A percentile compares a stretch with the other conserved stretches of the same genome.
These are phyloP conservation scores for Colletotrichum cuscutae DNA, from an alignment of 2,329 filamentous ascomycete genomes.

Conservation along the genomic window DNA sequence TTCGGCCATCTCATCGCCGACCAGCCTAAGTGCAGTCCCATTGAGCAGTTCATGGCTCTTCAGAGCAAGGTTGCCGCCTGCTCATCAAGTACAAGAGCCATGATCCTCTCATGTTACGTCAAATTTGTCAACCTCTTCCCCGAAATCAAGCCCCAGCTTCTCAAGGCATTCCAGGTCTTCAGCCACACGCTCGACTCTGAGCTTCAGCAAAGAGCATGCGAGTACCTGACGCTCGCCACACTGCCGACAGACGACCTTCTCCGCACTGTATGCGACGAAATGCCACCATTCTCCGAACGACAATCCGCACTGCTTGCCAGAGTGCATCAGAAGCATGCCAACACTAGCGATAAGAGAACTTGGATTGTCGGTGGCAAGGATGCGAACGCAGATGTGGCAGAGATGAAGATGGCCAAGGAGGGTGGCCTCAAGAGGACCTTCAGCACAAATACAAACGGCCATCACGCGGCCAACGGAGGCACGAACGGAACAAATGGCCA, in stretches of 20 bases:
- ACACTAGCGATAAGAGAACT: slow-evolving; percentile 92
- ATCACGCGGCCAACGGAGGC: slow-evolving; percentile 50
- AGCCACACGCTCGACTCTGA: slow-evolving; percentile 96
- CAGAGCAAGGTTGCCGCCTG: slow-evolving; percentile 90
- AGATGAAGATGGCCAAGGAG: slow-evolving; percentile 83
- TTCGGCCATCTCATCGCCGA: slow-evolving; percentile 98
- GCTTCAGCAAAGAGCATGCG: slow-evolving; percentile 94
- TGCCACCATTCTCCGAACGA: slow-evolving; percentile 97
- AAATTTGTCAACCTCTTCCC: slow-evolving; percentile 99
- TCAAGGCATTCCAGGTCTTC: slow-evolving; percentile 91
- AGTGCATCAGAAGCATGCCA: slow-evolving; percentile 92
- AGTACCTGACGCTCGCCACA: slow-evolving; percentile 88
- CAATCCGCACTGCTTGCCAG: slow-evolving; percentile 91
- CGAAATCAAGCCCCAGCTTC: slow-evolving; percentile 94
- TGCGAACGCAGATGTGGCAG: slow-evolving; percentile 83
- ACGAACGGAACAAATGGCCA: slow-evolving; percentile 63
- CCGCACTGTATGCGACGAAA: slow-evolving; percentile 95
- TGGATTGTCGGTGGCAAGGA: slow-evolving; percentile 99
- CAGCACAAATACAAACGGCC: slow-evolving; percentile 68
- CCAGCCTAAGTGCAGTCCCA: slow-evolving; percentile 89
- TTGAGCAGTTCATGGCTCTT: slow-evolving; percentile 94
- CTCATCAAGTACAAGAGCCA: slow-evolving; percentile 89
- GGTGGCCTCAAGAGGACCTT: slow-evolving; percentile 89
- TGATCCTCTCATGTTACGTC: slow-evolving; percentile 94
- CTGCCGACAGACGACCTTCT: slow-evolving; percentile 91